Evolutionary conservation across 2,329 filamentous ascomycete species (phyloP).

Genomic region (Fusarium subtropicale): DNA sequence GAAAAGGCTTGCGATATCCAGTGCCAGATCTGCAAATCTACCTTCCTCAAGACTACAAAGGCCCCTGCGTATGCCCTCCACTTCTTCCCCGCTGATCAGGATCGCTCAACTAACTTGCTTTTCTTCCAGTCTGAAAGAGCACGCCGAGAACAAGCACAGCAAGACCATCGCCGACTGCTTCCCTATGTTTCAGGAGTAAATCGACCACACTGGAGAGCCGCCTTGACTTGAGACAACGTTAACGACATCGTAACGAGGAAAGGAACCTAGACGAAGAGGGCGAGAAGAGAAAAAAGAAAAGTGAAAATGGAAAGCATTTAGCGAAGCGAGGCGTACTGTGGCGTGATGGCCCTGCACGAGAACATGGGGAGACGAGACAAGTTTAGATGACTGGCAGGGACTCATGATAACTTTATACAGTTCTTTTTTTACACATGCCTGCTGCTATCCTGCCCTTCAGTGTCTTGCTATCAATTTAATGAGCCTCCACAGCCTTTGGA

Average conservation of each 20-base stretch:
- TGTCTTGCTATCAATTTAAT: conserved; percentile 38
- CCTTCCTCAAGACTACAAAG: conserved; percentile 82
- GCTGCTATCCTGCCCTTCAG: background rate
- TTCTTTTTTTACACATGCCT: conserved; percentile 32
- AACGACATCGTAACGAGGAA: conserved; percentile 26
- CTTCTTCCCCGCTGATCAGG: conserved; percentile 1
- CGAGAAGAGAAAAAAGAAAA: background rate
- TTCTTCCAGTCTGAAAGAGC: conserved; percentile 69
- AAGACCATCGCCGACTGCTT: conserved; percentile 80
- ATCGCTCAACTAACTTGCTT: conserved; percentile 26
- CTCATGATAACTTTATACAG: conserved; percentile 37
- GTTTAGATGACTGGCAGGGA: conserved; percentile 24
- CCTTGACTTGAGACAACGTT: background rate
- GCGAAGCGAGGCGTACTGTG: conserved; percentile 42
- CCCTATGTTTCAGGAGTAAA: conserved; percentile 58
- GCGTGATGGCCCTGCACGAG: conserved; percentile 32
- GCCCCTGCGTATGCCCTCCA: conserved; percentile 69
- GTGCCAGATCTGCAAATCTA: conserved; percentile 80
- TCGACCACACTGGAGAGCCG: background rate
- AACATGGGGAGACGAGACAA: conserved; percentile 13
- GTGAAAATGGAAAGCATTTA: conserved; percentile 29
- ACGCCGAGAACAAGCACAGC: conserved; percentile 81
- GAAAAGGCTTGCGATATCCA: conserved; percentile 79
- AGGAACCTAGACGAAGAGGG: conserved; percentile 1
- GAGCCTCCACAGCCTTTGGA: conserved; percentile 49